These are phyloP conservation scores for Trichoderma sp. DNA, from an alignment of 2,329 filamentous ascomycete genomes.

Conservation along the genomic window DNA sequence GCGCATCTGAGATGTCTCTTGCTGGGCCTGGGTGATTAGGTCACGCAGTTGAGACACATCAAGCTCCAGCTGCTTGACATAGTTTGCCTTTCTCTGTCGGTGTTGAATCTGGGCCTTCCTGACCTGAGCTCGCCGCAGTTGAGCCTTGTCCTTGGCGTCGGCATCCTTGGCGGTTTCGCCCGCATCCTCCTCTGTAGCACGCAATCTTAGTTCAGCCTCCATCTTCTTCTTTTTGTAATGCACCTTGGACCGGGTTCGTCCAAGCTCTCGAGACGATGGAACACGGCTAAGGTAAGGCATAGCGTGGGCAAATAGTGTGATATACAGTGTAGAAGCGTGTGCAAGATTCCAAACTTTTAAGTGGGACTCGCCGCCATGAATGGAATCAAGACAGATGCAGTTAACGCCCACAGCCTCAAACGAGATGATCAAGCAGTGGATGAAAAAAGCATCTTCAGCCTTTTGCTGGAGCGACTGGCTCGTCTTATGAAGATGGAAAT, in stretches of 20 bases:
- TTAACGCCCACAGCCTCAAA: background rate
- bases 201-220: slow-evolving; percentile 12
- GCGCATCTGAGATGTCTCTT: slow-evolving; percentile 37
- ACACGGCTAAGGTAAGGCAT: slow-evolving; percentile 12
- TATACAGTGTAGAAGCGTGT: background rate
- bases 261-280: slow-evolving; percentile 2
- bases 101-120: slow-evolving; percentile 54
- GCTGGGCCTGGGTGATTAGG: slow-evolving; percentile 43
- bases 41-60: slow-evolving; percentile 48
- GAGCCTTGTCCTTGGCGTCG: slow-evolving; percentile 40
- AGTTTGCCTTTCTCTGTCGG: slow-evolving; percentile 54
- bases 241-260: background rate
- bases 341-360: slow-evolving; percentile 17
- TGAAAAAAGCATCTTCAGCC: background rate
- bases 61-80: slow-evolving; percentile 52
- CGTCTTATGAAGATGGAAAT: background rate
- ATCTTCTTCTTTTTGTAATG: slow-evolving; percentile 11
- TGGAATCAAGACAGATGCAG: slow-evolving; percentile 9
- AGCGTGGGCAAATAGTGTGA: background rate
- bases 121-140: slow-evolving; percentile 50
- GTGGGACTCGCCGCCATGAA: slow-evolving; percentile 5
- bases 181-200: background rate
- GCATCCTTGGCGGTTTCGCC: slow-evolving; percentile 12
- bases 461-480: background rate
- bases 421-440: background rate